Conservation (phyloP, 2,329 filamentous ascomycete genomes). For the Alternaria arbusti region DNA sequence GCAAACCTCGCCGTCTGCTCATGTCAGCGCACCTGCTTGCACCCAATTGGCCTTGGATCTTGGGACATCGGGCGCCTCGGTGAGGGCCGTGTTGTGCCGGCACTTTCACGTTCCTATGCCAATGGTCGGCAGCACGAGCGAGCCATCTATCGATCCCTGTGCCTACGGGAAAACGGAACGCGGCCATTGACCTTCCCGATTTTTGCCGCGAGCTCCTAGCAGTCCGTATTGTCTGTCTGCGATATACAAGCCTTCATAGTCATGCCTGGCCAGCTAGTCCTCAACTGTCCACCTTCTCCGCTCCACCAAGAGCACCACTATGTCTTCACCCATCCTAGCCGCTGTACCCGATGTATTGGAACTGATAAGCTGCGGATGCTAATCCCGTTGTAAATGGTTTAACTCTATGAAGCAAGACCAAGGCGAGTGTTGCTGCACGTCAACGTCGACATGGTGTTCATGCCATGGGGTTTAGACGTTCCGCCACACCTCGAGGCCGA, state of each 20-base stretch:
- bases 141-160: constrained; percentile 19
- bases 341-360: background rate
- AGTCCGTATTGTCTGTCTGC: constrained; percentile 7
- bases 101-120: constrained; percentile 10
- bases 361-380: background rate
- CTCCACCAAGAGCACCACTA: background rate
- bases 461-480: background rate
- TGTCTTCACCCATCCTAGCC: background rate
- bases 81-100: constrained; percentile 17
- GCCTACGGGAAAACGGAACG: constrained; percentile 29
- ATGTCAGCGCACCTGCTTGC: background rate
- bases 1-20: background rate
- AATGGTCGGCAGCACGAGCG: constrained; percentile 19
- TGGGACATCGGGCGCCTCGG: constrained; percentile 20
- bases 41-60: constrained; percentile 8
- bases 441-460: background rate
- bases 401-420: background rate
- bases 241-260: constrained; percentile 1
- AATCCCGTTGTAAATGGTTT: background rate
- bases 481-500: background rate
- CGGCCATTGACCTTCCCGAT: constrained; percentile 26
- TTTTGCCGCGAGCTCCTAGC: constrained; percentile 20
- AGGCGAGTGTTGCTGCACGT: background rate
- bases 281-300: background rate
- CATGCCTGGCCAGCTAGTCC: background rate